Evolutionary conservation across 345 rosid species (phyloP), one percentile per base, ranked within the genome.

Genomic region (Pugionium dolabratum): DNA sequence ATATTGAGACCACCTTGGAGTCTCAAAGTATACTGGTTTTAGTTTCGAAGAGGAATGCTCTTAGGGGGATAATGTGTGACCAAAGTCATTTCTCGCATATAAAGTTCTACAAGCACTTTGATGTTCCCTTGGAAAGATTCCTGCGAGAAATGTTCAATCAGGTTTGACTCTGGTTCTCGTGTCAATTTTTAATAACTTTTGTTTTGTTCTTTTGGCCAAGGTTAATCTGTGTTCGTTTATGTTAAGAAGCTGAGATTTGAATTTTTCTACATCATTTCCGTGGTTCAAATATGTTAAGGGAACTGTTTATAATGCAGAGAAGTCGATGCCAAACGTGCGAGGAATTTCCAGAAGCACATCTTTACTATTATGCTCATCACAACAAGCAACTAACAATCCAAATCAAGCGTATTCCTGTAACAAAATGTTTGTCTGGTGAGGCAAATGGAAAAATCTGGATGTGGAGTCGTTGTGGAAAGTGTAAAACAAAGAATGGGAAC

Each of bases 71-170:
- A 56, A 72, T 88, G 35, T 94, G 99, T 66, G 88, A 88, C 75
- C 96, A 91, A 72, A 90, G 88, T 79, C 99, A 79, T 82, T 89
- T 90, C 76, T 90, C 96, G 62, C 99, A 88, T 71, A 94, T 94
- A 47, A 80, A 81, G 77, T 94, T 90, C 84, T 94, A 94, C 82
- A 83, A 69, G 75, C 82, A 86, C 75, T 94, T 83, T 42, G 99
- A 94, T 77, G 71, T 85, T 60, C 97, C 97, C 44, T 85, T 94
- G 43, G 93, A 95, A 54, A 88, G 61, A 75, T 94, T 94, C 82
- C 89, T 94, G 53, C 85, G 65, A 39, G 88, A 88, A 58, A 86
- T 94, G 77, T 85, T 94, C 47, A 81, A 79, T 77, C 97, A 90
- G 96, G 99, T 94, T 57, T 9, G 30, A 35, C 59, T 71, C 47